These are phyloP conservation scores for Verbascum thapsus DNA, from an alignment of 257 asterid species.

Conservation along the genomic window DNA sequence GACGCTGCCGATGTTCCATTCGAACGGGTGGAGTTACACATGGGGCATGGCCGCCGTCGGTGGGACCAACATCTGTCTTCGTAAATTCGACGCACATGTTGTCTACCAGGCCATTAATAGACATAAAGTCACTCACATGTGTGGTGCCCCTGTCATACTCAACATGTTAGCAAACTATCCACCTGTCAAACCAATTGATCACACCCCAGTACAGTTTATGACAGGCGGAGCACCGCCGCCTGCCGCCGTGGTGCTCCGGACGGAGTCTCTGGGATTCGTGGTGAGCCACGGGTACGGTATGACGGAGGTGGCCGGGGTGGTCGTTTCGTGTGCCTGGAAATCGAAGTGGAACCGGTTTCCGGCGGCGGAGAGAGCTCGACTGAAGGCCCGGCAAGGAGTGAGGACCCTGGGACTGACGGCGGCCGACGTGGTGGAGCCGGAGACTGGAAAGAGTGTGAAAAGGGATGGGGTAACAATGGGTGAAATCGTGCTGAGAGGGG, in stretches of 20 bases:
- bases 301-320: conserved; percentile 75
- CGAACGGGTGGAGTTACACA: conserved; percentile 93
- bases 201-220: conserved; percentile 47
- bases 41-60: conserved; percentile 97
- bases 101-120: conserved; percentile 39
- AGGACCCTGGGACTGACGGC: conserved; percentile 51
- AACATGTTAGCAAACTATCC: conserved; percentile 61
- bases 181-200: conserved; percentile 30
- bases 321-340: conserved; percentile 75
- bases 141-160: conserved; percentile 84
- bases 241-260: conserved; percentile 51
- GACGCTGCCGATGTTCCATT: conserved; percentile 89
- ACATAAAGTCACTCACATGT: conserved; percentile 70
- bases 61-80: conserved; percentile 67
- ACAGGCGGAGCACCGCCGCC: conserved; percentile 86
- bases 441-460: conserved; percentile 47
- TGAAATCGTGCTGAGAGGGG: conserved; percentile 64
- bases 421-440: conserved; percentile 62
- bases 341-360: conserved; percentile 55
- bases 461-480: conserved; percentile 61
- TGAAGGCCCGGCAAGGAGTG: conserved; percentile 77
- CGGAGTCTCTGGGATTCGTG: conserved; percentile 60
- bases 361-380: conserved; percentile 49
- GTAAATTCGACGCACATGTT: conserved; percentile 52
- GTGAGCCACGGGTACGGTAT: conserved; percentile 77